Conservation (phyloP, 768 basidiomycete genomes). For the Chalciporus pseudorubinellus region DNA sequence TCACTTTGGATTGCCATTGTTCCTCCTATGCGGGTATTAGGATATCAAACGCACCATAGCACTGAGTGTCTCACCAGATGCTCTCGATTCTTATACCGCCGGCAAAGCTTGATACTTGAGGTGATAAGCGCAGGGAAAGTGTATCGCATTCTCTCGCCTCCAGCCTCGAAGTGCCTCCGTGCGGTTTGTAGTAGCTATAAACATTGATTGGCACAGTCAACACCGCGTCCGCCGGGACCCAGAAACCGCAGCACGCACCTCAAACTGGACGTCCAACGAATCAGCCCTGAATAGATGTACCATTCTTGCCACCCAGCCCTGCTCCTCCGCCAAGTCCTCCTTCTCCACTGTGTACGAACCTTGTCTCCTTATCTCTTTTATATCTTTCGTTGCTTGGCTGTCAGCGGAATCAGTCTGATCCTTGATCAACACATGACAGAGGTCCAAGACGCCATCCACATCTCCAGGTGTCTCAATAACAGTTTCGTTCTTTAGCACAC, state of each 20-base stretch:
- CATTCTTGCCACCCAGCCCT: conserved; percentile 98
- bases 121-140: conserved; percentile 97
- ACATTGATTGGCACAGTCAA: neutral
- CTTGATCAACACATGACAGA: conserved; percentile 89
- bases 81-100: conserved; percentile 84
- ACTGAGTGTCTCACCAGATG: conserved; percentile 47
- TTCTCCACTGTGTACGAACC: conserved; percentile 65
- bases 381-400: conserved; percentile 26
- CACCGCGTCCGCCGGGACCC: neutral
- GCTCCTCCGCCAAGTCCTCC: conserved; percentile 96
- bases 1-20: conserved; percentile 84
- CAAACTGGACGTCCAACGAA: conserved; percentile 83
- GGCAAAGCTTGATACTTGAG: conserved; percentile 86
- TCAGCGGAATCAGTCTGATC: conserved; percentile 66
- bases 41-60: neutral
- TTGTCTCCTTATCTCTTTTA: conserved; percentile 51
- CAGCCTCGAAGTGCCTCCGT: conserved; percentile 83
- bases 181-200: conserved; percentile 85
- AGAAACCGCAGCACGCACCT: conserved; percentile 47
- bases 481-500: conserved; percentile 95
- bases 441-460: conserved; percentile 87
- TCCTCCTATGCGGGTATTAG: conserved; percentile 51
- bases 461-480: conserved; percentile 92
- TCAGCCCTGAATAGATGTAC: conserved; percentile 93
- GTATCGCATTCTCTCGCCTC: conserved; percentile 93